phyloP scores from a whole-genome alignment of 2,329 filamentous ascomycete genomes.

The Aspergillus proliferans region DNA sequence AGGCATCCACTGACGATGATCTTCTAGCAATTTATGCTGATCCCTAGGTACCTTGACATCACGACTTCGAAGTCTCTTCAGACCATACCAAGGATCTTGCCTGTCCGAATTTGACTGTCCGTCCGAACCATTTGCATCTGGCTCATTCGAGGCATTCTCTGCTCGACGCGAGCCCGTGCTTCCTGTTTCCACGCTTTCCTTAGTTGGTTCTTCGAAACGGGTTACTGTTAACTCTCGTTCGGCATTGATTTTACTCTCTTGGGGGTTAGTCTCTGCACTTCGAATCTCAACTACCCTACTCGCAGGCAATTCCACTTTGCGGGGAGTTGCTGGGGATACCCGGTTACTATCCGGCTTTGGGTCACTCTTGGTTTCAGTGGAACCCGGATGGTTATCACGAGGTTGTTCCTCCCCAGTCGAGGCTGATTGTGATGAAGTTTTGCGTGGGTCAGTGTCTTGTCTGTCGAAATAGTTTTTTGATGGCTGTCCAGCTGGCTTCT shows the following conservation, averaged over 20 bases:
- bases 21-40: conserved; percentile 46
- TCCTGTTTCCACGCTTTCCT: neutral
- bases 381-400: neutral
- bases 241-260: no score
- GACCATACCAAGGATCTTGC: conserved; percentile 24
- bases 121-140: neutral
- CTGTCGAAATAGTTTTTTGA: neutral
- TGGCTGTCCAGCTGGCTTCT: neutral
- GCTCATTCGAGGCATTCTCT: neutral
- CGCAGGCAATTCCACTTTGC: neutral
- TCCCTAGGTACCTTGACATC: conserved; percentile 44
- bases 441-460: neutral
- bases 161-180: neutral
- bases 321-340: neutral
- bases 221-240: neutral
- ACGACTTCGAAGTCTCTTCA: conserved; percentile 33
- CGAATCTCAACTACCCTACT: neutral
- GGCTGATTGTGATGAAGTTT: neutral
- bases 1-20: conserved; percentile 35
- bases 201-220: neutral
- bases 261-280: neutral
- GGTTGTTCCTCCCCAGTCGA: neutral
- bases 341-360: neutral
- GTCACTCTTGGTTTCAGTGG: neutral
- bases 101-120: neutral